phyloP scores from a whole-genome alignment of 106 monocot species.

The Dactylorhiza incarnata region DNA sequence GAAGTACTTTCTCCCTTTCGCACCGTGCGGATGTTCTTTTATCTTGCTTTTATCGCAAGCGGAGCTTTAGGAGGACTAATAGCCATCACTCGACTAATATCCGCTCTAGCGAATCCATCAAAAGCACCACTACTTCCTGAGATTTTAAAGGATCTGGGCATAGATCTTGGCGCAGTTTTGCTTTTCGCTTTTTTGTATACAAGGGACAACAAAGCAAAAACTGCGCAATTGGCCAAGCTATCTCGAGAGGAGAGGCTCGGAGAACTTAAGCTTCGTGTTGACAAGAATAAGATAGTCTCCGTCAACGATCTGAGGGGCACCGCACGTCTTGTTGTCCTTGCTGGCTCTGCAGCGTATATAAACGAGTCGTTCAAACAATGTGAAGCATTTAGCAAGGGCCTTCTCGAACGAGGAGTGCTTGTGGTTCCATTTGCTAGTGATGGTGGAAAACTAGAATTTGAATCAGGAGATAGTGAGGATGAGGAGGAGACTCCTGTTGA shows the following conservation, averaged over 20 bases:
- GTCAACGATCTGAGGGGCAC: constrained; percentile 61
- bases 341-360: constrained; percentile 66
- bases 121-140: constrained; percentile 43
- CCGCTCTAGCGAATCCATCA: constrained; percentile 45
- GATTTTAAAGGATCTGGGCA: constrained; percentile 52
- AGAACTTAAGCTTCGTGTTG: constrained; percentile 63
- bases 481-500: constrained; percentile 17
- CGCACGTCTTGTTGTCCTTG: constrained; percentile 77
- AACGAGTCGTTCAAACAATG: constrained; percentile 59
- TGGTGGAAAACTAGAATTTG: constrained; percentile 29
- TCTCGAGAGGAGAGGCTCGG: constrained; percentile 84
- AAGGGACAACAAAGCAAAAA: constrained; percentile 72
- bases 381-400: constrained; percentile 46
- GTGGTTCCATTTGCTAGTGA: constrained; percentile 81
- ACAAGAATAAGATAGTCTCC: constrained; percentile 49
- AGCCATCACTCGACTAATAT: constrained; percentile 46
- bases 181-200: constrained; percentile 78
- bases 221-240: constrained; percentile 68
- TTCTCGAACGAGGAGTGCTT: constrained; percentile 72
- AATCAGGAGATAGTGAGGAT: constrained; percentile 34
- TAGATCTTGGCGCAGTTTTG: constrained; percentile 70
- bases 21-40: constrained; percentile 95
- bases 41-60: constrained; percentile 89
- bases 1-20: constrained; percentile 94
- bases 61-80: constrained; percentile 67